Conservation (phyloP, 441 rosid species). For the Iberis amara region DNA sequence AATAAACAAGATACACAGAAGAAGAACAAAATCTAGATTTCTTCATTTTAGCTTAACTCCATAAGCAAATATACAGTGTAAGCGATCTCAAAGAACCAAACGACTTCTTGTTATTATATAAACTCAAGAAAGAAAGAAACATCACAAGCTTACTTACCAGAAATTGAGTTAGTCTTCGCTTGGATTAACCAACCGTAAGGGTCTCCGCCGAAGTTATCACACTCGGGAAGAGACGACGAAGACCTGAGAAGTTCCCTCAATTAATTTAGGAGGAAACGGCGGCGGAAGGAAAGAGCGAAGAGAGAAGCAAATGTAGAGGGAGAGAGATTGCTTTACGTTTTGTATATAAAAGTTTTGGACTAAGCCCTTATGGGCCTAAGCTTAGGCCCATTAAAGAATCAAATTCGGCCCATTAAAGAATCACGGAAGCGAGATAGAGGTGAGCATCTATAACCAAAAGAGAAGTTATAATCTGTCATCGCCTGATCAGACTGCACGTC, state of each 20-base stretch:
- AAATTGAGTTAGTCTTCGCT: conserved; percentile 23
- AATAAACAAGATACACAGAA: too few species aligned
- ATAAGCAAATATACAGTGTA: too few species aligned
- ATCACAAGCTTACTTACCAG: conserved; percentile 9
- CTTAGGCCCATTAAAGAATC: not conserved
- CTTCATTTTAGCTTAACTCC: too few species aligned
- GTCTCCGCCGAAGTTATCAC: conserved; percentile 12
- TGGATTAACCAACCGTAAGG: not conserved
- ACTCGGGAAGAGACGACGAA: conserved; percentile 14
- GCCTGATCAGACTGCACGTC: conserved; percentile 34
- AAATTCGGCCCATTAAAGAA: too few species aligned
- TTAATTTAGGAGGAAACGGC: conserved; percentile 5
- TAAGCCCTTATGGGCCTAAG: conserved; percentile 5
- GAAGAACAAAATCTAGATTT: too few species aligned
- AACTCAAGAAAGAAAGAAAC: too few species aligned
- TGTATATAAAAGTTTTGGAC: not conserved
- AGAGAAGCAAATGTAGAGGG: not conserved
- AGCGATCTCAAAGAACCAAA: too few species aligned
- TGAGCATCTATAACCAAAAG: conserved; percentile 1
- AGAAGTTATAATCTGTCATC: conserved; percentile 27
- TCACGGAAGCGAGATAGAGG: conserved; percentile 12
- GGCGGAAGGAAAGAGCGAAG: conserved; percentile 27
- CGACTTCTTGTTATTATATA: too few species aligned
- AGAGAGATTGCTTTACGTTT: not conserved
- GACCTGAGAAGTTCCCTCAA: conserved; percentile 19